Percentiles rank a stretch among this genome's conserved stretches.
These are phyloP conservation scores for Moringa oleifera DNA, from an alignment of 345 rosid genomes.

Conservation along the genomic window DNA sequence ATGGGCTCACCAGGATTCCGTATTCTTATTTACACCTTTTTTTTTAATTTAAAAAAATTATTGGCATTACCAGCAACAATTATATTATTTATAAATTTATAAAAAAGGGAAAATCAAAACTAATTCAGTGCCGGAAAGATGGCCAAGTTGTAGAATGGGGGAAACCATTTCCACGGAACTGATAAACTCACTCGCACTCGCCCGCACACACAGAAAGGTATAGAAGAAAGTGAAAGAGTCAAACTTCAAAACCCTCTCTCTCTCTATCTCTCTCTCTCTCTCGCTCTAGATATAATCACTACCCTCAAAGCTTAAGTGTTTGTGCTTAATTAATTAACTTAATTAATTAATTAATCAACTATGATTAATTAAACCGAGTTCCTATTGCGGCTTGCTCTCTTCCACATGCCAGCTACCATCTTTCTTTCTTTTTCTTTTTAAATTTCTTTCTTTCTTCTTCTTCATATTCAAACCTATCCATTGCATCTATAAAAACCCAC, in stretches of 20 bases:
- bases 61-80: no score
- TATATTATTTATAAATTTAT: no score
- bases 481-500: conserved; percentile 30
- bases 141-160: background rate
- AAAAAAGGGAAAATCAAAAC: no score
- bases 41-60: no score
- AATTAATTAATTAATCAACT: conserved; percentile 8
- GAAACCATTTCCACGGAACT: conserved; percentile 13
- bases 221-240: conserved; percentile 35
- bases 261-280: no score
- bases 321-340: background rate
- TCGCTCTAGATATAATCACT: conserved; percentile 20
- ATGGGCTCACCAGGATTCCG: no score
- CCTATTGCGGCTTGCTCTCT: conserved; percentile 32
- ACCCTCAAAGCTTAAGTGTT: conserved; percentile 17
- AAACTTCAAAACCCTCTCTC: conserved; percentile 35
- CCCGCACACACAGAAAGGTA: conserved; percentile 3
- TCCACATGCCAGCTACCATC: conserved; percentile 17
- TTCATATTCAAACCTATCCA: conserved; percentile 23
- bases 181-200: background rate
- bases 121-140: background rate
- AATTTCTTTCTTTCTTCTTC: background rate
- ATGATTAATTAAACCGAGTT: conserved; percentile 7
- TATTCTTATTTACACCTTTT: no score
- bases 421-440: background rate